Conservation (phyloP, 257 asterid species). For the Ajuga chamaepitys region DNA sequence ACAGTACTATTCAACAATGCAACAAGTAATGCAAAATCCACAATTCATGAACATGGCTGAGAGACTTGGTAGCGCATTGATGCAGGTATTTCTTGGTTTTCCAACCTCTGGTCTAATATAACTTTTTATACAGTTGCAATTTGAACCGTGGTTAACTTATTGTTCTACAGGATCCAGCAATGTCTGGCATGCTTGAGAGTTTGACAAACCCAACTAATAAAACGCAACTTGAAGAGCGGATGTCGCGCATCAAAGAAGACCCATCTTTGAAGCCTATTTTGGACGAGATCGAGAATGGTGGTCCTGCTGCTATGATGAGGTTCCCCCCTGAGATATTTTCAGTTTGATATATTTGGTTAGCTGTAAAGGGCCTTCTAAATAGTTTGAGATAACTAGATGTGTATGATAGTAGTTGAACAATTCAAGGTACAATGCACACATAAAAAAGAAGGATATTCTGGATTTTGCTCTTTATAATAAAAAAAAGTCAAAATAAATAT, state of each 20-base stretch:
- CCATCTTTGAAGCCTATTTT: constrained; percentile 94
- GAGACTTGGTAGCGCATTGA: constrained; percentile 78
- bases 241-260: constrained; percentile 79
- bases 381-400: not conserved
- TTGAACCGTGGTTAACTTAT: not conserved
- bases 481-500: not conserved
- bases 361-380: not conserved
- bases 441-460: too few species aligned
- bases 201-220: constrained; percentile 75
- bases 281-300: constrained; percentile 94
- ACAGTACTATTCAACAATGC: constrained; percentile 83
- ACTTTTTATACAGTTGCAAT: not conserved
- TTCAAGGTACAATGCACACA: too few species aligned
- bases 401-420: not conserved
- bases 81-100: constrained; percentile 56
- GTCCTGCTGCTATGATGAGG: constrained; percentile 99
- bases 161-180: constrained; percentile 73
- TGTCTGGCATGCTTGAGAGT: constrained; percentile 95
- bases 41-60: constrained; percentile 97
- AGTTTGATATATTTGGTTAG: not conserved
- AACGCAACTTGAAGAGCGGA: constrained; percentile 84
- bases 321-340: constrained; percentile 3
- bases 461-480: not conserved
- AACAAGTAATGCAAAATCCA: constrained; percentile 98
- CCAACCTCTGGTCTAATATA: not conserved